These are phyloP conservation scores for Austroboletus niveus DNA, from an alignment of 1,284 basidiomycete species.

Conservation along the genomic window DNA sequence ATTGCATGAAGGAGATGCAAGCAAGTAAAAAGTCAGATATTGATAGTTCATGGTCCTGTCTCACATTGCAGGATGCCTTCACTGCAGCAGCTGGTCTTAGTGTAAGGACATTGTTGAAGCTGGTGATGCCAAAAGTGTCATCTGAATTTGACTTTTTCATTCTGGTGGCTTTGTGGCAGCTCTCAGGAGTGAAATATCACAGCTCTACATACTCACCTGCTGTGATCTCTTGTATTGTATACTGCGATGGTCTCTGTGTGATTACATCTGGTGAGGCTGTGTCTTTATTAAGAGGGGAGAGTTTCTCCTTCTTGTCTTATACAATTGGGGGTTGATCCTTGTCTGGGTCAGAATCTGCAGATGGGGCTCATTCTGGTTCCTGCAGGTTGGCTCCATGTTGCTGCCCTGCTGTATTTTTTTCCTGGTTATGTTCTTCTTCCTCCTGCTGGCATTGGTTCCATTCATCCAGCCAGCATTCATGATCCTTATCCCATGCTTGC, in stretches of 20 bases:
- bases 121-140: neutral
- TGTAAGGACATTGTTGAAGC: neutral
- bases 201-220: constrained; percentile 25
- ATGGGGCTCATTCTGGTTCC: too few species aligned
- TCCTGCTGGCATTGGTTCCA: too few species aligned
- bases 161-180: constrained; percentile 4
- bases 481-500: too few species aligned
- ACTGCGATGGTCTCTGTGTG: constrained; percentile 7
- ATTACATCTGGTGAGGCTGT: neutral
- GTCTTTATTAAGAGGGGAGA: neutral
- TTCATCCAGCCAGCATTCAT: too few species aligned
- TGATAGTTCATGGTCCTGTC: neutral
- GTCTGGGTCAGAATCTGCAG: too few species aligned
- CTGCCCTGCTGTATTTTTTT: too few species aligned
- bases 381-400: too few species aligned
- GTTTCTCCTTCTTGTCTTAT: too few species aligned
- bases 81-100: neutral
- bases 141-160: neutral
- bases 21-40: neutral
- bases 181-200: constrained; percentile 30
- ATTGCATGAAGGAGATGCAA: neutral
- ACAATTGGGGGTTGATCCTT: too few species aligned
- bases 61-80: neutral
- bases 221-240: constrained; percentile 23
- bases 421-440: too few species aligned